Conservation (phyloP, 345 rosid genomes). For the Viola odorata region DNA sequence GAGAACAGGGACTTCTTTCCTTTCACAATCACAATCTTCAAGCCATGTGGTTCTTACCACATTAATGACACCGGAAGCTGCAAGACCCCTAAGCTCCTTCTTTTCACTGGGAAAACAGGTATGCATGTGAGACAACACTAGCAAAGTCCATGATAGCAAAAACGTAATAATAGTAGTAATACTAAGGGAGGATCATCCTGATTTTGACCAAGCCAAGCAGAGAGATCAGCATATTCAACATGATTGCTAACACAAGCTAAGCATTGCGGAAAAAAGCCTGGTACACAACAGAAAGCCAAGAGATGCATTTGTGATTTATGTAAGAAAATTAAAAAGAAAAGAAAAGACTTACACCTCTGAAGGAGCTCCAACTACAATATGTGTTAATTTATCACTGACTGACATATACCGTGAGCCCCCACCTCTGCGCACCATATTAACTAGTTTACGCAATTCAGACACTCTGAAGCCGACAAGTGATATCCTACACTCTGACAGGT, state of each 20-base stretch:
- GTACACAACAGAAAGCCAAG: conserved; percentile 6
- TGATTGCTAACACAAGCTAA: neutral
- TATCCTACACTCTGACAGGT: conserved; percentile 84
- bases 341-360: conserved; percentile 69
- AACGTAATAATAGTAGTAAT: conserved; percentile 1
- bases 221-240: neutral
- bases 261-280: neutral
- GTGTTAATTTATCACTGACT: conserved; percentile 69
- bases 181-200: neutral
- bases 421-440: conserved; percentile 67
- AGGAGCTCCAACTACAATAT: conserved; percentile 76
- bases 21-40: conserved; percentile 76
- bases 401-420: conserved; percentile 77
- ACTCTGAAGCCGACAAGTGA: conserved; percentile 79
- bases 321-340: neutral
- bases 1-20: conserved; percentile 65
- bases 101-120: conserved; percentile 48
- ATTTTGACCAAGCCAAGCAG: conserved; percentile 3
- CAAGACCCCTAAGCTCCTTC: conserved; percentile 68
- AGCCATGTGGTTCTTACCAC: conserved; percentile 84
- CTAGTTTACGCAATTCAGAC: conserved; percentile 70
- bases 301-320: neutral
- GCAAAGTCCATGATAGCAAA: conserved; percentile 1
- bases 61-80: conserved; percentile 74
- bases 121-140: conserved; percentile 3